These are phyloP conservation scores for Trichosporon faecale DNA, from an alignment of 1,284 basidiomycete genomes.

Conservation along the genomic window DNA sequence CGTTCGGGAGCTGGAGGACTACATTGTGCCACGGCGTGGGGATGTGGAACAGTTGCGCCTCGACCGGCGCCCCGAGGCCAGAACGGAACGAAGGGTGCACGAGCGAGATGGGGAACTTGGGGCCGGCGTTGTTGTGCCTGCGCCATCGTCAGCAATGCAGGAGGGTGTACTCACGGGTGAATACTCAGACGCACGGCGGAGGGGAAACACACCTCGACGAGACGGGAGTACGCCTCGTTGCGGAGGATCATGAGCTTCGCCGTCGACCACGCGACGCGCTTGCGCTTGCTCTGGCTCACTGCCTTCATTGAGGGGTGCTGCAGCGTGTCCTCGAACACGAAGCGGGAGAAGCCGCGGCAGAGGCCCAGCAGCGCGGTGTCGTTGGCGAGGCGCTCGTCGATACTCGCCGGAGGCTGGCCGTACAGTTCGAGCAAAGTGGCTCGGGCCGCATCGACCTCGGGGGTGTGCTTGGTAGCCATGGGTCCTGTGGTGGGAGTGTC, in stretches of 20 bases:
- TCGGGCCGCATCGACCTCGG: not conserved
- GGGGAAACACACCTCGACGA: conserved; percentile 2
- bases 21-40: conserved; percentile 14
- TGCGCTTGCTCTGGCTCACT: conserved; percentile 1
- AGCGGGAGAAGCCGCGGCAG: conserved; percentile 10
- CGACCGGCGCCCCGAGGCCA: not conserved
- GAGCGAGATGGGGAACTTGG: conserved; percentile 12
- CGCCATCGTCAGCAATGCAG: not conserved
- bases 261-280: conserved; percentile 1
- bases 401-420: not conserved
- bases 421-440: not conserved
- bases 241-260: conserved; percentile 11
- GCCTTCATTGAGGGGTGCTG: not conserved
- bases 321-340: conserved; percentile 6
- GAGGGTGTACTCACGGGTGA: not conserved
- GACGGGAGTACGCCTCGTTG: conserved; percentile 10
- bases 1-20: not conserved
- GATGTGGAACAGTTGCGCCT: conserved; percentile 4
- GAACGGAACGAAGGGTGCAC: conserved; percentile 5
- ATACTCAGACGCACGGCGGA: conserved; percentile 10
- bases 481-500: not conserved
- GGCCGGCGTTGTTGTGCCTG: conserved; percentile 12
- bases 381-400: not conserved
- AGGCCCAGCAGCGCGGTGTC: conserved; percentile 4
- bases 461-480: not conserved